Percentiles rank a stretch among this genome's conserved stretches.
Evolutionary conservation across 345 rosid genomes (phyloP).

Genomic region (Camelina laxa): DNA sequence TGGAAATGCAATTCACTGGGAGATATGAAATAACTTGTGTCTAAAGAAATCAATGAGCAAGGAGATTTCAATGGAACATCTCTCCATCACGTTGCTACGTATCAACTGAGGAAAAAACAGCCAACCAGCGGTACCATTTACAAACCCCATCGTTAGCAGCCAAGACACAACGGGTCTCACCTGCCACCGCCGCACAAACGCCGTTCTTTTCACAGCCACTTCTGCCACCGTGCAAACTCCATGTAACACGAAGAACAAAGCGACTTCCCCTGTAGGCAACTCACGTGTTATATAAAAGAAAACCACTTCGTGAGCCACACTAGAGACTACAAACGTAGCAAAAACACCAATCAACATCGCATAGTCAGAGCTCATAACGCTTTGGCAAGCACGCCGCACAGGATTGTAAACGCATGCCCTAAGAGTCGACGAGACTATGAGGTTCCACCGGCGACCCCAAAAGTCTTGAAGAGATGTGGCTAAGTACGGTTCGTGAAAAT

Average conservation of each 20-base stretch:
- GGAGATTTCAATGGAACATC: constrained; percentile 24
- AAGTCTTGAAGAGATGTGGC: constrained; percentile 62
- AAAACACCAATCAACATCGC: constrained; percentile 11
- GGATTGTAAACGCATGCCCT: constrained; percentile 49
- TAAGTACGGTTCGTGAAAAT: constrained; percentile 47
- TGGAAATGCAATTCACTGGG: background rate
- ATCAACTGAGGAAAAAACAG: constrained; percentile 46
- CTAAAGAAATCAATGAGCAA: constrained; percentile 15
- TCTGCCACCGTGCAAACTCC: constrained; percentile 52
- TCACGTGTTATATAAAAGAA: constrained; percentile 44
- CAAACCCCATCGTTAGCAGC: constrained; percentile 35
- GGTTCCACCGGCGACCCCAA: constrained; percentile 62
- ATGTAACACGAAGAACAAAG: constrained; percentile 60
- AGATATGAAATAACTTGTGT: background rate
- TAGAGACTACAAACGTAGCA: constrained; percentile 51
- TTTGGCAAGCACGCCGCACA: constrained; percentile 2
- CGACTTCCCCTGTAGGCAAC: constrained; percentile 67
- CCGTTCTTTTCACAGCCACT: constrained; percentile 16
- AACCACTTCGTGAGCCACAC: constrained; percentile 61
- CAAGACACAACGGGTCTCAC: constrained; percentile 24
- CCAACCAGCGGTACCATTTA: constrained; percentile 42
- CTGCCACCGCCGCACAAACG: constrained; percentile 2
- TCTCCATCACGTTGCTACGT: constrained; percentile 21
- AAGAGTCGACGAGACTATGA: constrained; percentile 47
- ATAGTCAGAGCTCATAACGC: background rate